Percentiles rank a stretch among this genome's conserved stretches.
phyloP scores from a whole-genome alignment of 1,284 basidiomycete species.

The Melampsora americana region DNA sequence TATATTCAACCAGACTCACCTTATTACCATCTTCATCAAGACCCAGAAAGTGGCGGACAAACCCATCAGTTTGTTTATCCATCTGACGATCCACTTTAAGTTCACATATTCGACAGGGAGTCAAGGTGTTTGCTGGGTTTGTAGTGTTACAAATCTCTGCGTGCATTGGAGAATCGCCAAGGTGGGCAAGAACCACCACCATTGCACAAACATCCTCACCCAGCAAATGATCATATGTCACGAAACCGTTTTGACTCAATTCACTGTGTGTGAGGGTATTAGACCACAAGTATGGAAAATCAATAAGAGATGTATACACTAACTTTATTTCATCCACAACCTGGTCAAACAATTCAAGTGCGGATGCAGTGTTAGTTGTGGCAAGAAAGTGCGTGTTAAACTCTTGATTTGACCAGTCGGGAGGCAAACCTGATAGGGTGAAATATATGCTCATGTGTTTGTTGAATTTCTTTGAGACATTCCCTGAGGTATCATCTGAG shows the following conservation, averaged over 20 bases:
- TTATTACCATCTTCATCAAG: too few relatives aligned
- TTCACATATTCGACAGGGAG: neutral
- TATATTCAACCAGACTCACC: too few relatives aligned
- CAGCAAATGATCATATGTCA: neutral
- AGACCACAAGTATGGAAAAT: too few relatives aligned
- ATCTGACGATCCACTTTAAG: too few relatives aligned
- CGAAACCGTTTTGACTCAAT: neutral
- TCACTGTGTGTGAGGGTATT: neutral
- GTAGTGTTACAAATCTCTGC: constrained; percentile 13
- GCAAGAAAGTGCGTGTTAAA: constrained; percentile 9
- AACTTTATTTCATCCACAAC: constrained; percentile 12
- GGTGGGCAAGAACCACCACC: too few relatives aligned
- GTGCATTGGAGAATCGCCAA: constrained; percentile 22
- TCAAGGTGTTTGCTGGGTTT: constrained; percentile 2
- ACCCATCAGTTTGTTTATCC: too few relatives aligned
- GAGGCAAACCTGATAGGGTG: neutral
- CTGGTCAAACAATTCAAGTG: neutral
- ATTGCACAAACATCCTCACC: constrained; percentile 1
- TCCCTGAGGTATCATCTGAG: constrained; percentile 13
- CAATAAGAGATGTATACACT: too few relatives aligned
- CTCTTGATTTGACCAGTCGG: constrained; percentile 7
- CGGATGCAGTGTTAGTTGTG: neutral
- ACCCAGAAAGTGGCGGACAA: too few relatives aligned
- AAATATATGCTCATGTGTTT: too few relatives aligned
- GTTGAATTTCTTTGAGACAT: too few relatives aligned